phyloP scores from a whole-genome alignment of 2,329 filamentous ascomycete genomes.

The Colletotrichum endophyticum region DNA sequence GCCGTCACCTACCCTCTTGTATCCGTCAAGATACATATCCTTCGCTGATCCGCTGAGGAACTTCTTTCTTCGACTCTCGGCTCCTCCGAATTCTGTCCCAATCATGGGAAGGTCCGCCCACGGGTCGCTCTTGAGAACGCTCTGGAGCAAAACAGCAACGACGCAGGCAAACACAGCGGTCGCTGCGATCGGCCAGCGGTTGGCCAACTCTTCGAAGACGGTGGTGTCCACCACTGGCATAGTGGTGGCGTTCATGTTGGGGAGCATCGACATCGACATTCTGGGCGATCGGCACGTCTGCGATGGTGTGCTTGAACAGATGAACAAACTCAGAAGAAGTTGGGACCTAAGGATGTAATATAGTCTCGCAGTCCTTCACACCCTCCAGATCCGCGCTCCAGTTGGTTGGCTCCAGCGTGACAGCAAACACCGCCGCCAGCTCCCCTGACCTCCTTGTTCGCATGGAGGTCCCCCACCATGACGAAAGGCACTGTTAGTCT shows the following conservation, averaged over 20 bases:
- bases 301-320: background rate
- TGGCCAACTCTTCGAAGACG: background rate
- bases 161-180: background rate
- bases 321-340: background rate
- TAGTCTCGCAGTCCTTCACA: background rate
- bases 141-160: background rate
- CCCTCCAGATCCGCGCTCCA: background rate
- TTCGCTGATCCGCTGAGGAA: conserved; percentile 25
- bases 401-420: background rate
- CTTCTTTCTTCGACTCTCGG: conserved; percentile 28
- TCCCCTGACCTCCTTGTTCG: background rate
- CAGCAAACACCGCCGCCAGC: background rate
- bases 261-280: background rate
- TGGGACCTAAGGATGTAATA: background rate
- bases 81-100: conserved; percentile 27
- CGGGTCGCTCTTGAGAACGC: background rate
- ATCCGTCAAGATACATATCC: conserved; percentile 31
- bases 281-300: background rate
- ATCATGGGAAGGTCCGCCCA: conserved; percentile 26
- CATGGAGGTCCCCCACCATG: background rate
- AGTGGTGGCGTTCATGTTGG: background rate
- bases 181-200: conserved; percentile 1
- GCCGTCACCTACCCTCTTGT: conserved; percentile 28
- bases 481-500: background rate
- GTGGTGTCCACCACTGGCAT: background rate